A percentile compares a stretch with the other conserved stretches of the same genome.
Conservation (phyloP, 2,329 filamentous ascomycete genomes). For the Macrophomina tecta region DNA sequence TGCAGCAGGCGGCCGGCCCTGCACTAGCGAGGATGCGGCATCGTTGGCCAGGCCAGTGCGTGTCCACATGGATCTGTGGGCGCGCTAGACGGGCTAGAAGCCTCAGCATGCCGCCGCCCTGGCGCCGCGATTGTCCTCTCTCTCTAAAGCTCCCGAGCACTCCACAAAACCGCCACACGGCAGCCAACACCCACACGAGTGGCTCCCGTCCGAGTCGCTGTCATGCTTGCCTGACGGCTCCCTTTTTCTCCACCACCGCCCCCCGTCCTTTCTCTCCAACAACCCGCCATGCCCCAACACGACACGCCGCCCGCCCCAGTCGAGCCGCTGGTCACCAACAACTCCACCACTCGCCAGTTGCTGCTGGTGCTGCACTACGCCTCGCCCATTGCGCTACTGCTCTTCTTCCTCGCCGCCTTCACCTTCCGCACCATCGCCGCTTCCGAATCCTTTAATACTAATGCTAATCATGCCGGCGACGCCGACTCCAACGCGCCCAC, state of each 20-base stretch:
- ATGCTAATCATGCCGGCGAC: conserved; percentile 31
- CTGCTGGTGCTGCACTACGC: conserved; percentile 57
- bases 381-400: conserved; percentile 68
- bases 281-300: conserved; percentile 30
- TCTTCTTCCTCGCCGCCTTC: conserved; percentile 69
- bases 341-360: conserved; percentile 34
- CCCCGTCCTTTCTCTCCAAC: conserved; percentile 19
- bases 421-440: conserved; percentile 65
- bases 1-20: conserved; percentile 9
- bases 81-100: conserved; percentile 12
- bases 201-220: conserved; percentile 24
- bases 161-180: conserved; percentile 24
- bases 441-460: conserved; percentile 51
- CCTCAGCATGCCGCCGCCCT: conserved; percentile 15
- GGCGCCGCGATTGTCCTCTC: conserved; percentile 25
- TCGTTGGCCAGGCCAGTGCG: neutral
- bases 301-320: conserved; percentile 24
- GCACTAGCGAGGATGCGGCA: conserved; percentile 12
- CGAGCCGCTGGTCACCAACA: conserved; percentile 15
- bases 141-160: conserved; percentile 24
- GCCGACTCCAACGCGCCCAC: conserved; percentile 50
- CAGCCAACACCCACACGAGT: conserved; percentile 20
- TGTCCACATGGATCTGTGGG: conserved; percentile 13
- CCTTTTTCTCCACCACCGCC: conserved; percentile 26
- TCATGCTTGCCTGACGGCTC: conserved; percentile 27